Evolutionary conservation across 108 stramenopile genomes (phyloP).

Genomic region (Skeletonema grethae): DNA sequence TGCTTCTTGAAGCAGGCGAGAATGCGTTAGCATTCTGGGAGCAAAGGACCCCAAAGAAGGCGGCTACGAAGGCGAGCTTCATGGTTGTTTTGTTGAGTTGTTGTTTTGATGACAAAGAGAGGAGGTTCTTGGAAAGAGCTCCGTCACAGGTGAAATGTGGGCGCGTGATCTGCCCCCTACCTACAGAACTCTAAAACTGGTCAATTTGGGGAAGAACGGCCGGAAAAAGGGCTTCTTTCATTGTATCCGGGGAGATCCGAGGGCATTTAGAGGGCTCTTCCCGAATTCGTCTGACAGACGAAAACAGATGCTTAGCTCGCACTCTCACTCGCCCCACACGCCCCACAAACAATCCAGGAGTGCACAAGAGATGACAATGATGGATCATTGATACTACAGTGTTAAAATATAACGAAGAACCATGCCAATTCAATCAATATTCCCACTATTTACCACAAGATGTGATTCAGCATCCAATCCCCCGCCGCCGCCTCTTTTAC

Average conservation of each 20-base stretch:
- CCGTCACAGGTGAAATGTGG: too few relatives aligned
- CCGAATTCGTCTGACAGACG: background rate
- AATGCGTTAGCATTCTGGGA: conserved; percentile 35
- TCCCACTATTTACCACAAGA: conserved; percentile 28
- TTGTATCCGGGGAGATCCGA: too few relatives aligned
- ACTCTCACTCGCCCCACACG: background rate
- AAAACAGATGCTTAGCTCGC: background rate
- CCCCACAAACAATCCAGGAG: background rate
- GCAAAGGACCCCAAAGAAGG: conserved; percentile 17
- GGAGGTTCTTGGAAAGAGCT: too few relatives aligned
- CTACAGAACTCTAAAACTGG: too few relatives aligned
- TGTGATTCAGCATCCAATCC: conserved; percentile 24
- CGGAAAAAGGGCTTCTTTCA: too few relatives aligned
- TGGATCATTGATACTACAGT: background rate
- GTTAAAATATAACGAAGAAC: background rate
- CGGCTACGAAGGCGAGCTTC: conserved; percentile 26
- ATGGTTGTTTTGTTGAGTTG: conserved; percentile 17
- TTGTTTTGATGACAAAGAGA: background rate
- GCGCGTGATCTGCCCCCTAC: too few relatives aligned
- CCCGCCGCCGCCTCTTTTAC: conserved; percentile 15
- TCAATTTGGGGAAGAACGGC: too few relatives aligned
- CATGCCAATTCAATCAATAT: conserved; percentile 21
- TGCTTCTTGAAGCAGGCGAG: conserved; percentile 22
- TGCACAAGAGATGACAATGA: background rate
- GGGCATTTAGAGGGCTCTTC: too few relatives aligned